phyloP scores from a whole-genome alignment of 2,329 filamentous ascomycete genomes.

The Trichoderma citrinoviride region DNA sequence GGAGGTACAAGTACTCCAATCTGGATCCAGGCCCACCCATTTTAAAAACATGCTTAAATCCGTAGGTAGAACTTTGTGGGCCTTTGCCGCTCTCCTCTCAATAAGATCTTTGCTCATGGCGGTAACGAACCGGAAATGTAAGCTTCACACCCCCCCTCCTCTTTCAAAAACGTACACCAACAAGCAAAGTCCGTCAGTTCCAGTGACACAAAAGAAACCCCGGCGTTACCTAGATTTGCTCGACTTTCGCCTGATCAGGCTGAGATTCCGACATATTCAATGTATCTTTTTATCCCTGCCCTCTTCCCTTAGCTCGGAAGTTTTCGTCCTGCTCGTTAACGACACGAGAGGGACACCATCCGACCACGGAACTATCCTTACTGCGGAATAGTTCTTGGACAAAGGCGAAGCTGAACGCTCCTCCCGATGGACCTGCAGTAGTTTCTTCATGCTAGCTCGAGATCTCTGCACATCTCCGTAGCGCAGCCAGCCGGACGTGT shows the following conservation, averaged over 20 bases:
- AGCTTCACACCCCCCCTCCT: background rate
- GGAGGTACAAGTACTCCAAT: too few relatives aligned
- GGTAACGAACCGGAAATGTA: slow-evolving; percentile 1
- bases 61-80: background rate
- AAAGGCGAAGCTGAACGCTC: too few relatives aligned
- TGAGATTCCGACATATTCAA: background rate
- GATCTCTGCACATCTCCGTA: background rate
- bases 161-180: too few relatives aligned
- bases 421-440: slow-evolving; percentile 11
- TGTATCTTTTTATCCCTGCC: too few relatives aligned
- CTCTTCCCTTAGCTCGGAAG: too few relatives aligned
- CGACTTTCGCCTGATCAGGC: background rate
- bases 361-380: too few relatives aligned
- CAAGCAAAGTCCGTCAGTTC: background rate
- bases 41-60: slow-evolving; percentile 13
- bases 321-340: too few relatives aligned
- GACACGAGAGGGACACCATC: background rate
- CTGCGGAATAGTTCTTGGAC: too few relatives aligned
- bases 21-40: too few relatives aligned
- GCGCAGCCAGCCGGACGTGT: background rate
- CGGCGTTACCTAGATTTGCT: background rate
- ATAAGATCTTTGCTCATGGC: background rate
- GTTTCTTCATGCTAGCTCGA: background rate
- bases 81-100: background rate
- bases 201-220: background rate